These are phyloP conservation scores for Fusarium fujikuroi DNA, from an alignment of 2,329 filamentous ascomycete species.

Conservation along the genomic window DNA sequence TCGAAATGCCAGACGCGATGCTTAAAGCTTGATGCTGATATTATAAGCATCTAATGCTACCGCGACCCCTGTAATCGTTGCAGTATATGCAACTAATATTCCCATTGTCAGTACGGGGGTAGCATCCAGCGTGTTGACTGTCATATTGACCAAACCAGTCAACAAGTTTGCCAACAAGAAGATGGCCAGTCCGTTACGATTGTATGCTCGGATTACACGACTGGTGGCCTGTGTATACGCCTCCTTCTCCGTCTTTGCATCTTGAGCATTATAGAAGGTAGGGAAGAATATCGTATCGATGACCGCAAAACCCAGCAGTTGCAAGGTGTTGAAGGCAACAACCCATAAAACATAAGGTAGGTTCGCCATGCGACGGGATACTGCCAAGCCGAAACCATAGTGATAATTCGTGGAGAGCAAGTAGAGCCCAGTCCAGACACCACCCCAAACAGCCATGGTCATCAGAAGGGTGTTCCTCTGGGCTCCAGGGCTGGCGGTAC, in stretches of 20 bases:
- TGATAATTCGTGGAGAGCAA: slow-evolving; percentile 72
- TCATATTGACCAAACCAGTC: slow-evolving; percentile 90
- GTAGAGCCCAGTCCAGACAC: slow-evolving; percentile 77
- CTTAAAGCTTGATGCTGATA: slow-evolving; percentile 75
- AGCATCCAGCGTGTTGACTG: slow-evolving; percentile 81
- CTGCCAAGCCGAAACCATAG: slow-evolving; percentile 77
- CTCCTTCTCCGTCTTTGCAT: slow-evolving; percentile 68
- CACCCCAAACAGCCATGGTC: slow-evolving; percentile 71
- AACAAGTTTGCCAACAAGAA: slow-evolving; percentile 91
- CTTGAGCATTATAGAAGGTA: slow-evolving; percentile 68
- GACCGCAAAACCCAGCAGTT: slow-evolving; percentile 80
- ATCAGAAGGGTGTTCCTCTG: slow-evolving; percentile 69
- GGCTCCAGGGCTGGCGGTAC: slow-evolving; percentile 54
- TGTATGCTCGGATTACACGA: slow-evolving; percentile 82
- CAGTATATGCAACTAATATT: slow-evolving; percentile 79
- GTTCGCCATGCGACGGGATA: slow-evolving; percentile 91
- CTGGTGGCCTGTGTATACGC: slow-evolving; percentile 79
- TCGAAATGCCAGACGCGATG: background rate
- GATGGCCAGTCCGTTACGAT: slow-evolving; percentile 85
- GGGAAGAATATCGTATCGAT: slow-evolving; percentile 86
- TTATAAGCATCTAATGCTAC: slow-evolving; percentile 72
- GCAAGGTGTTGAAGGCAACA: slow-evolving; percentile 87
- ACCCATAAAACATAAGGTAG: slow-evolving; percentile 95
- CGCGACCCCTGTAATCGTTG: slow-evolving; percentile 73
- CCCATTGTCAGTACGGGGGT: slow-evolving; percentile 73